Conservation (phyloP, 2,329 filamentous ascomycete genomes). For the Calonectria hongkongensis region DNA sequence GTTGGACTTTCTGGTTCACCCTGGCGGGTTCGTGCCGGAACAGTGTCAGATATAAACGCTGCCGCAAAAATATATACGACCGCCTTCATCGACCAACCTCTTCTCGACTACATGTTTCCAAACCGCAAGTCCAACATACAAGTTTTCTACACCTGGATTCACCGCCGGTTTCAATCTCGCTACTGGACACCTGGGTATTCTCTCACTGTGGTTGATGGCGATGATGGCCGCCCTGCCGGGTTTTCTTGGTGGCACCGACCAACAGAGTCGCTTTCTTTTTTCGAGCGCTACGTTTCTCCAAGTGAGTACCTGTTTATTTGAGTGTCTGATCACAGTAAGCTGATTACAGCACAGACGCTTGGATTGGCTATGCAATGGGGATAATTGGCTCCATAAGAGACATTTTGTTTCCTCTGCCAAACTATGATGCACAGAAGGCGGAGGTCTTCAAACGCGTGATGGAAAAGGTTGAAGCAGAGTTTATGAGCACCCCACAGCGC, state of each 20-base stretch:
- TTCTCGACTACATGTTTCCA: slow-evolving; percentile 11
- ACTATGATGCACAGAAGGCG: neutral
- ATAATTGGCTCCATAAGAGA: neutral
- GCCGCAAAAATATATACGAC: slow-evolving; percentile 2
- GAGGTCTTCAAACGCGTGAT: neutral
- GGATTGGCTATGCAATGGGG: neutral
- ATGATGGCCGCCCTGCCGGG: neutral
- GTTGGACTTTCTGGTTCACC: neutral
- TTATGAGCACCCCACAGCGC: neutral
- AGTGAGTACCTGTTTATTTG: neutral
- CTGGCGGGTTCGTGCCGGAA: neutral
- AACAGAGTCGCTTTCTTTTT: neutral
- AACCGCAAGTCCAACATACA: slow-evolving; percentile 1
- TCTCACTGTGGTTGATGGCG: neutral
- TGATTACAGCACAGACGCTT: neutral
- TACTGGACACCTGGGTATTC: slow-evolving; percentile 16
- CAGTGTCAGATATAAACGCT: neutral
- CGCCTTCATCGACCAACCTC: slow-evolving; percentile 3
- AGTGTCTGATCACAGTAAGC: neutral
- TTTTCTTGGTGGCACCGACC: slow-evolving; percentile 14
- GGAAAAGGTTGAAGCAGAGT: neutral
- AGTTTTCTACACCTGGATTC: neutral
- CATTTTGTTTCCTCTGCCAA: neutral
- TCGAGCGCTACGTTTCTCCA: slow-evolving; percentile 3
- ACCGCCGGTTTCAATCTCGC: slow-evolving; percentile 7